Evolutionary conservation across 176 grass and related monocot genomes (phyloP), one percentile per base, ranked within the genome.

Genomic region (Bolboschoenus planiculmis): DNA sequence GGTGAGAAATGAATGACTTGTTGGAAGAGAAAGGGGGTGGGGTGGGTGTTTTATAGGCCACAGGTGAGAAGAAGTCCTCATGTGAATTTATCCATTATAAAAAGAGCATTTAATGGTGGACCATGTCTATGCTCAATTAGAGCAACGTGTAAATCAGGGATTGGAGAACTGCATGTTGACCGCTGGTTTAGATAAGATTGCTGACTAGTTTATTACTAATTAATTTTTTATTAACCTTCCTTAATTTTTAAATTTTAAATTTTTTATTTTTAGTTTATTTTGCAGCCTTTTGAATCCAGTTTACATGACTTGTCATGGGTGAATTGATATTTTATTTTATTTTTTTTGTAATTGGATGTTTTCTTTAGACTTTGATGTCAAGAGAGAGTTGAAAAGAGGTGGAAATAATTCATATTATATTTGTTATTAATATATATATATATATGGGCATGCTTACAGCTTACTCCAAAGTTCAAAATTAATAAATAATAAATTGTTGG

Each of bases 161-260:
- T 82, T 82, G 26, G 43, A 18, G 46, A 43, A 7, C 4, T 20
- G 27, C 18, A 66, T 37, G 21, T 82, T 82, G 58, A 66, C 58
- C 40, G 58, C n/a, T 48, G 37, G 37, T 48, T 82, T 82, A 46
- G 79, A 81, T 81, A 81, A 81, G 79, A 81, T 64, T 81, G 37
- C 21, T 81, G 79, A 81, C 59, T 81, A 21, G 79, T 58, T 81
- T 81, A n/a, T n/a, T n/a, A 81, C 56, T 62, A 64, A 63, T 63
- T 47, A 81, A 47, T 61, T 47, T 64, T n/a, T 81, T 4, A 39
- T 26, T 27, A 29, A 33, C 20, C 6, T 76, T 79, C 15, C 47
- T 51, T 53, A 48, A 48, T 5, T 13, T 48, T 48, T 10, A 48
- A 3, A n/a, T n/a, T 13, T 48, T 48, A 48, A 48, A 7, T 16